Conservation (phyloP, 78 protist species). For the Dictyostelium purpureum region DNA sequence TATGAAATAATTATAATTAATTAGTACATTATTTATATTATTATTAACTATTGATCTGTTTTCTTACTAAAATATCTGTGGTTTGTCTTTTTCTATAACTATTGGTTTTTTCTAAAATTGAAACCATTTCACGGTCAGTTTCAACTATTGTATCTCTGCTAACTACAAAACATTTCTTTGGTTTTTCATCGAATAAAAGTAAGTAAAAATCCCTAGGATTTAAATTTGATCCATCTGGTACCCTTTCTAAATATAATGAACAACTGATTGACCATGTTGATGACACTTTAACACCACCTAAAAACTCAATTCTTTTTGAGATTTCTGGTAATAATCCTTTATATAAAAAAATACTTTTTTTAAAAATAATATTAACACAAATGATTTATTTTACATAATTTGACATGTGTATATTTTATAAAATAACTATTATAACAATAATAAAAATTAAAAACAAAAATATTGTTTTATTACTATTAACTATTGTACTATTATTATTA, state of each 20-base stretch:
- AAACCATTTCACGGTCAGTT: slow-evolving; percentile 44
- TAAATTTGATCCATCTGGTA: slow-evolving; percentile 32
- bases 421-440: neutral
- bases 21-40: neutral
- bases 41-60: neutral
- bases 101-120: slow-evolving; percentile 59
- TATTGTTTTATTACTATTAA: too few species aligned
- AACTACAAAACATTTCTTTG: slow-evolving; percentile 50
- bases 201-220: slow-evolving; percentile 48
- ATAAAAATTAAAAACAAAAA: neutral
- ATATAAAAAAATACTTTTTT: slow-evolving; percentile 33
- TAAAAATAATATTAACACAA: too few species aligned
- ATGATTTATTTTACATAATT: too few species aligned
- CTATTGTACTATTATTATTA: too few species aligned
- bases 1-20: neutral
- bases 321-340: slow-evolving; percentile 47
- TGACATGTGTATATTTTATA: too few species aligned
- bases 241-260: slow-evolving; percentile 61
- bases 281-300: slow-evolving; percentile 60
- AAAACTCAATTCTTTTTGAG: slow-evolving; percentile 56
- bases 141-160: slow-evolving; percentile 17
- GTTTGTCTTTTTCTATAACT: slow-evolving; percentile 57
- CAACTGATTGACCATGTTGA: slow-evolving; percentile 24
- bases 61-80: neutral
- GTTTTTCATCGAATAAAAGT: slow-evolving; percentile 28